Conservation (phyloP, 768 basidiomycete genomes). For the Rhodosporidiobolus sp. region DNA sequence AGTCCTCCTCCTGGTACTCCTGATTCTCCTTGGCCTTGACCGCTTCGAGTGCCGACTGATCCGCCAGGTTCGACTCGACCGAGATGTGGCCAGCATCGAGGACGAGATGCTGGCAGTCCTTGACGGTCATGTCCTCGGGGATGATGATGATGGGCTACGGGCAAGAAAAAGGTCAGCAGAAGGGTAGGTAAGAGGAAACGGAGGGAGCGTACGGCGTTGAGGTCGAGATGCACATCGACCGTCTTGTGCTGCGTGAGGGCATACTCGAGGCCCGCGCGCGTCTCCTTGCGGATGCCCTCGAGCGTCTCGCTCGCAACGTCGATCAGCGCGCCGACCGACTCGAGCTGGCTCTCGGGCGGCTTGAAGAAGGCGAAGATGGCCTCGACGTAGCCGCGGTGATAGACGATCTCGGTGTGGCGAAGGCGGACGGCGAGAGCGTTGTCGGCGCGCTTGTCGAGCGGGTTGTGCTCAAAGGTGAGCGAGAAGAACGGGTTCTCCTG, state of each 20-base stretch:
- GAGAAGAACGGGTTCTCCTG: constrained; percentile 67
- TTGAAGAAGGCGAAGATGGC: constrained; percentile 86
- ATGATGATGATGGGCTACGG: constrained; percentile 80
- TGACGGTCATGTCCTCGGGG: constrained; percentile 80
- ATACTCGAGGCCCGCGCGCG: constrained; percentile 86
- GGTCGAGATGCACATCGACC: constrained; percentile 89
- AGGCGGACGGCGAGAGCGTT: constrained; percentile 74
- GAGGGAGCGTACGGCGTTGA: constrained; percentile 64
- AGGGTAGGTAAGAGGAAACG: neutral
- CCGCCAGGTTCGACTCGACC: constrained; percentile 75
- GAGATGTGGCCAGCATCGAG: constrained; percentile 96
- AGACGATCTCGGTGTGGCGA: constrained; percentile 87
- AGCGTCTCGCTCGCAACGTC: constrained; percentile 88
- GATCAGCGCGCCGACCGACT: constrained; percentile 88
- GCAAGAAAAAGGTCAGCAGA: neutral
- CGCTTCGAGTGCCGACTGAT: constrained; percentile 71
- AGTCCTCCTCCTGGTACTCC: constrained; percentile 83
- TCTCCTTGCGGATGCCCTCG: constrained; percentile 89
- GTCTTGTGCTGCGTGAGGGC: constrained; percentile 93
- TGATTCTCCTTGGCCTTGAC: constrained; percentile 79
- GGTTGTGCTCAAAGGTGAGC: constrained; percentile 85
- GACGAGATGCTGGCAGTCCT: constrained; percentile 77
- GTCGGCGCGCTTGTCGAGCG: constrained; percentile 85
- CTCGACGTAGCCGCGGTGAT: constrained; percentile 90
- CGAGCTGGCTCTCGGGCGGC: constrained; percentile 88